phyloP scores from a whole-genome alignment of 192 early-diverging fungal genomes.

The Backusella liffmaniae region DNA sequence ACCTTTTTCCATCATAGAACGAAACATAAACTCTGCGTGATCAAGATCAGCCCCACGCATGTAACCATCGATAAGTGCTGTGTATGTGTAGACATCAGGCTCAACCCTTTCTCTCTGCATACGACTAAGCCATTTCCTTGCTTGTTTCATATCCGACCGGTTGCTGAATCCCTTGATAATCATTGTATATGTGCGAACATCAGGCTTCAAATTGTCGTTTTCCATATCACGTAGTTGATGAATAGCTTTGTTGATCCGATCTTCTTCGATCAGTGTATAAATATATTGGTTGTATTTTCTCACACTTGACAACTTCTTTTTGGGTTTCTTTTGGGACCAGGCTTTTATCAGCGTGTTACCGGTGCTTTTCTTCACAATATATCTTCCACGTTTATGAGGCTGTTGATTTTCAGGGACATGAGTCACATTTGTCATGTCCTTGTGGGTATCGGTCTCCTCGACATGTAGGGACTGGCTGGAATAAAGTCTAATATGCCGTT shows the following conservation, averaged over 20 bases:
- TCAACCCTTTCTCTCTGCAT: slow-evolving; percentile 23
- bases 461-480: neutral
- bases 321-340: neutral
- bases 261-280: neutral
- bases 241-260: slow-evolving; percentile 21
- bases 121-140: slow-evolving; percentile 24
- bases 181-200: slow-evolving; percentile 24
- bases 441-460: neutral
- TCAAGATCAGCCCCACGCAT: slow-evolving; percentile 28
- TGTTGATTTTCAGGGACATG: neutral
- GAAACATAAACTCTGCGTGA: slow-evolving; percentile 33
- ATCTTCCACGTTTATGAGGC: neutral
- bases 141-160: slow-evolving; percentile 24
- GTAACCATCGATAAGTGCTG: slow-evolving; percentile 38
- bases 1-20: slow-evolving; percentile 28
- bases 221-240: slow-evolving; percentile 26
- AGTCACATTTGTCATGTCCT: neutral
- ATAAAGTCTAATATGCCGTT: neutral
- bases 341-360: neutral
- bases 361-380: neutral
- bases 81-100: slow-evolving; percentile 33
- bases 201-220: slow-evolving; percentile 1
- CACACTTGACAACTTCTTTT: neutral
- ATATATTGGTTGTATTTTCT: slow-evolving; percentile 18
- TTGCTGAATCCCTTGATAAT: slow-evolving; percentile 29